A percentile compares a stretch with the other conserved stretches of the same genome.
Conservation (phyloP, 805 yeast species). For the Ogataea sp. region DNA sequence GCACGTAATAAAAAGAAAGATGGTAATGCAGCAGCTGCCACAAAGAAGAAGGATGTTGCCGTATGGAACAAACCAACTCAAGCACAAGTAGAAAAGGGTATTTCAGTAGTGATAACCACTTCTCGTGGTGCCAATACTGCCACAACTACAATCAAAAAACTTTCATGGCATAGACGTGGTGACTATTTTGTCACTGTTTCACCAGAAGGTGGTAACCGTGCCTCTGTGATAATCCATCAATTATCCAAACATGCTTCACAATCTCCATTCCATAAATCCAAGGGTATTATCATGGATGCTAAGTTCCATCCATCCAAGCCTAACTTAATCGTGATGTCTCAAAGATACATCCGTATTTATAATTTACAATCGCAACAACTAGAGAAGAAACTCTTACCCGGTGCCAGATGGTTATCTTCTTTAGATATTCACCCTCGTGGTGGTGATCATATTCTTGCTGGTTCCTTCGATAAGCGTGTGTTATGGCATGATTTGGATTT, state of each 20-base stretch:
- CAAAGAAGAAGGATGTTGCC: conserved; percentile 36
- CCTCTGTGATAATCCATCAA: conserved; percentile 91
- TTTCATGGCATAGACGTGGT: conserved; percentile 96
- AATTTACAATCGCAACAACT: conserved; percentile 82
- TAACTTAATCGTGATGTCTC: conserved; percentile 87
- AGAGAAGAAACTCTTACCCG: conserved; percentile 82
- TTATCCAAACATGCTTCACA: conserved; percentile 90
- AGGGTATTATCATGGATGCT: conserved; percentile 93
- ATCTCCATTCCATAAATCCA: conserved; percentile 88
- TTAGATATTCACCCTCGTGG: conserved; percentile 88
- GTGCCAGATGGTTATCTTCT: conserved; percentile 89
- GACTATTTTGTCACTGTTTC: conserved; percentile 95
- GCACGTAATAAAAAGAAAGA: conserved; percentile 1
- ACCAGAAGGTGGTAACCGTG: conserved; percentile 75
- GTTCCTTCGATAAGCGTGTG: conserved; percentile 90
- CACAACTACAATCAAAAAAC: conserved; percentile 58
- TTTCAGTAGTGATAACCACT: conserved; percentile 62
- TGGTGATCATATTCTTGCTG: conserved; percentile 89
- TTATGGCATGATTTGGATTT: conserved; percentile 97
- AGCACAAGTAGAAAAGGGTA: conserved; percentile 53
- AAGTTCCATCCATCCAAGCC: conserved; percentile 96
- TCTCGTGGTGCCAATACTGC: conserved; percentile 30
- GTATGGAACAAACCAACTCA: conserved; percentile 79
- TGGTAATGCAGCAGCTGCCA: conserved; percentile 7
- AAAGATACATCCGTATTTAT: conserved; percentile 84